Conservation (phyloP, 306 rosid species). For the Alnus rubra region DNA sequence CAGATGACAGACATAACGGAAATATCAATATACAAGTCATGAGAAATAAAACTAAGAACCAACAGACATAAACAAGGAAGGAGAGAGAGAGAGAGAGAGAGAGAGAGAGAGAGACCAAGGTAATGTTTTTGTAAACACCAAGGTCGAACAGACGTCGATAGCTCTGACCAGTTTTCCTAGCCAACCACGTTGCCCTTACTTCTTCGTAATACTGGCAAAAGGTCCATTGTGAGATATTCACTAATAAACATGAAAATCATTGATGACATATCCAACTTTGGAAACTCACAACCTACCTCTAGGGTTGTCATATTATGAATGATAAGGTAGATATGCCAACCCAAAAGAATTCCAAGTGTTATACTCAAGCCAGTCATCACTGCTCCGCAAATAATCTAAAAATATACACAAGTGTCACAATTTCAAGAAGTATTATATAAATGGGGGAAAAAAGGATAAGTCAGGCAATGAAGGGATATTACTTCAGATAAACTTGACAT, state of each 20-base stretch:
- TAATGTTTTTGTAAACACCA: conserved; percentile 66
- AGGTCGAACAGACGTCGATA: conserved; percentile 64
- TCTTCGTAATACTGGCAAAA: conserved; percentile 67
- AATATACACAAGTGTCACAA: conserved; percentile 7
- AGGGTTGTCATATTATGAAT: conserved; percentile 83
- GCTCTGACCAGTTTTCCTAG: conserved; percentile 77
- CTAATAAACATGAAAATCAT: conserved; percentile 10
- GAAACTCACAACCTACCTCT: conserved; percentile 58
- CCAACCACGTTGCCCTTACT: conserved; percentile 75
- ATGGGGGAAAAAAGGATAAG: not conserved
- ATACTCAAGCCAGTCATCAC: conserved; percentile 49
- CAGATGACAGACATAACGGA: conserved; percentile 12
- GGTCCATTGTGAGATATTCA: conserved; percentile 13
- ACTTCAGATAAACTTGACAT: not conserved
- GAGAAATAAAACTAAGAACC: not conserved
- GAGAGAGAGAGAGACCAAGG: conserved; percentile 54
- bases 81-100: not conserved
- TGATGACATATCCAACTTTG: conserved; percentile 15
- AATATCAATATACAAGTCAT: conserved; percentile 11
- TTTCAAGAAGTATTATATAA: conserved; percentile 5
- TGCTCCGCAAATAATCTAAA: conserved; percentile 58
- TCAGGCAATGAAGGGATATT: not conserved
- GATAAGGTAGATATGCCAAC: conserved; percentile 86
- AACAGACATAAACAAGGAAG: not conserved
- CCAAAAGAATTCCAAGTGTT: conserved; percentile 64